A percentile compares a stretch with the other conserved stretches of the same genome.
Conservation (phyloP, 441 rosid genomes). For the Kokia cookei region DNA sequence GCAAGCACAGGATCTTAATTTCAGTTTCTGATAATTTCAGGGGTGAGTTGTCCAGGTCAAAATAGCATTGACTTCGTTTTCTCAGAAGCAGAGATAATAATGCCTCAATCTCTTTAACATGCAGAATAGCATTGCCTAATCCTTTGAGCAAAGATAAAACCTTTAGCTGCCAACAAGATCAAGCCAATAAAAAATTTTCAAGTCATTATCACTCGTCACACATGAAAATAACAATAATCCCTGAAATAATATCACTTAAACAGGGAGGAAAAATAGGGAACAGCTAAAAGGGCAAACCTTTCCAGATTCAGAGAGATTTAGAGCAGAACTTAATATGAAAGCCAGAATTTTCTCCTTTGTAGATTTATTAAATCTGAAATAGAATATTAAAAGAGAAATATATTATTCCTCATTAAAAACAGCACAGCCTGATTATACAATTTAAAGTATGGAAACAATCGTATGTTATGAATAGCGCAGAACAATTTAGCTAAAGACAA, state of each 20-base stretch:
- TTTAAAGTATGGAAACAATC: background rate
- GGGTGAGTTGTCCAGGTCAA: constrained; percentile 37
- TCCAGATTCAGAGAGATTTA: constrained; percentile 61
- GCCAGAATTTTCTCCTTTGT: constrained; percentile 66
- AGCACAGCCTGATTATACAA: background rate
- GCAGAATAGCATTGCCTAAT: constrained; percentile 54
- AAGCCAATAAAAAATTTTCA: constrained; percentile 1
- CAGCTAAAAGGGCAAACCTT: constrained; percentile 48
- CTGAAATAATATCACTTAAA: background rate
- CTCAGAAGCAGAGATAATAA: constrained; percentile 62
- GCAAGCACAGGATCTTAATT: constrained; percentile 68
- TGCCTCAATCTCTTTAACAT: constrained; percentile 50
- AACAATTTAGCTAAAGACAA: background rate
- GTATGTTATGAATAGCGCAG: background rate
- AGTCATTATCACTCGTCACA: background rate
- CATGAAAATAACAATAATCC: background rate
- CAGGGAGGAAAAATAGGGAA: background rate
- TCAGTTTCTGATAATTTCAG: constrained; percentile 57
- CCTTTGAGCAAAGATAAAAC: constrained; percentile 78
- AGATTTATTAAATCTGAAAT: constrained; percentile 75
- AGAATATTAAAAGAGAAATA: background rate
- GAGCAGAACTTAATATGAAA: constrained; percentile 50
- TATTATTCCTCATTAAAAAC: background rate
- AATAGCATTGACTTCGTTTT: constrained; percentile 45
- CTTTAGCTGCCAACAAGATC: constrained; percentile 56